A percentile compares a stretch with the other conserved stretches of the same genome.
phyloP scores from a whole-genome alignment of 108 stramenopile genomes.

The Skeletonema tropicum region DNA sequence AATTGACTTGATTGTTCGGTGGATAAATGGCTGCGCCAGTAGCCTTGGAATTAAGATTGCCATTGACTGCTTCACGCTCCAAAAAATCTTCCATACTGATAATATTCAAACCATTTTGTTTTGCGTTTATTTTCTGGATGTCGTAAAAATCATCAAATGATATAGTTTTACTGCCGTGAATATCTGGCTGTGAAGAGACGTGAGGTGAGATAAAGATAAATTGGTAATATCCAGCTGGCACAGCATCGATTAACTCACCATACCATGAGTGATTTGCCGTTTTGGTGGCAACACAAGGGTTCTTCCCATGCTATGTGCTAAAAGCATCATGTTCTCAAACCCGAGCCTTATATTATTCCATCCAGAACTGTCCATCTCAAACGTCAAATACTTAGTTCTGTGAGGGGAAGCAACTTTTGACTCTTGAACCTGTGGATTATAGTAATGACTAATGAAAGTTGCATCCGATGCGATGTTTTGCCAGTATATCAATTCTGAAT shows the following conservation, averaged over 20 bases:
- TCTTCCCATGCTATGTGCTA: constrained; percentile 70
- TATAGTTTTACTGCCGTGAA: constrained; percentile 15
- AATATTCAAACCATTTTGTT: constrained; percentile 50
- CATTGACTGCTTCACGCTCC: constrained; percentile 41
- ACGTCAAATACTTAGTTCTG: constrained; percentile 63
- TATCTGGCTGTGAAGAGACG: constrained; percentile 16
- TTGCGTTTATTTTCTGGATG: constrained; percentile 31
- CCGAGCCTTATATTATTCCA: constrained; percentile 77
- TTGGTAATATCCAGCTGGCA: background rate
- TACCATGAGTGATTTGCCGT: constrained; percentile 45
- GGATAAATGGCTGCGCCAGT: constrained; percentile 17
- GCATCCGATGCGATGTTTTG: constrained; percentile 41
- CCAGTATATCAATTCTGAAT: constrained; percentile 50
- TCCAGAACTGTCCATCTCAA: constrained; percentile 67
- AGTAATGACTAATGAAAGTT: constrained; percentile 21
- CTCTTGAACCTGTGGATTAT: constrained; percentile 10
- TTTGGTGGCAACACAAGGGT: constrained; percentile 73
- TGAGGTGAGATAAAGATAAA: background rate
- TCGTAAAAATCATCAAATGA: constrained; percentile 51
- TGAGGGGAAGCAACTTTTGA: background rate
- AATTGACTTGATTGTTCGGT: constrained; percentile 23
- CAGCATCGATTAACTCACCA: constrained; percentile 12
- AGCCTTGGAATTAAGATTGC: constrained; percentile 18
- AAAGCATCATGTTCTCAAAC: constrained; percentile 62
- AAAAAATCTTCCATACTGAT: constrained; percentile 73